These are phyloP conservation scores for Sarocladiaceae sp. DNA, from an alignment of 2,329 filamentous ascomycete species.

Conservation along the genomic window DNA sequence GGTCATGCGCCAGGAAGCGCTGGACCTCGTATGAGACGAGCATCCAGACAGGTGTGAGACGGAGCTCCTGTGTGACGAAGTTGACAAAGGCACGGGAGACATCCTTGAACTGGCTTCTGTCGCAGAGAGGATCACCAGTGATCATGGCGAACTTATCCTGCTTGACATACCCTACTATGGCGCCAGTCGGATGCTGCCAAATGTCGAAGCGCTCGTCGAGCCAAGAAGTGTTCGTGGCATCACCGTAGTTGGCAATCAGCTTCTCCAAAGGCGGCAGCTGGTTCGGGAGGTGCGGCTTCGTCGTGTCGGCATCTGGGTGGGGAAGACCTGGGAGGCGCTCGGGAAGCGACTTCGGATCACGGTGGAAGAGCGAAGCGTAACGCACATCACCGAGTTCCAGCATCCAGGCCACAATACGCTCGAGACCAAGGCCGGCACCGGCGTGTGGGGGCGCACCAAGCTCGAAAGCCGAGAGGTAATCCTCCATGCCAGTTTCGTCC, in stretches of 20 bases:
- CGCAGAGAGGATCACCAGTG: constrained; percentile 82
- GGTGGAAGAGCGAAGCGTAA: constrained; percentile 78
- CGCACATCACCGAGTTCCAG: constrained; percentile 84
- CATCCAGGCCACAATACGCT: constrained; percentile 81
- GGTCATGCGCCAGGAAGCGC: constrained; percentile 69
- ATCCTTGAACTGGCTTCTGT: constrained; percentile 65
- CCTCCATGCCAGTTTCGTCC: constrained; percentile 75
- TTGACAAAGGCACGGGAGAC: constrained; percentile 70
- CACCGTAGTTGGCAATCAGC: constrained; percentile 90
- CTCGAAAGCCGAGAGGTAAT: constrained; percentile 84
- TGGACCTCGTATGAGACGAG: constrained; percentile 75
- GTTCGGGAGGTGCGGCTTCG: constrained; percentile 36
- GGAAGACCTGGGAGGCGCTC: constrained; percentile 60
- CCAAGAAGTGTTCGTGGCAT: constrained; percentile 92
- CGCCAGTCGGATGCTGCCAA: constrained; percentile 81
- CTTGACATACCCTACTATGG: constrained; percentile 76
- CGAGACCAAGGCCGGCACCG: constrained; percentile 82
- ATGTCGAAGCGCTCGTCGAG: constrained; percentile 82
- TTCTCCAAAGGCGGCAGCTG: constrained; percentile 72
- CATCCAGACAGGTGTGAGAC: constrained; percentile 80
- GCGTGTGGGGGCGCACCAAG: constrained; percentile 85
- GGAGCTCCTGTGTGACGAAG: constrained; percentile 62
- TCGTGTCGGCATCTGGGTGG: constrained; percentile 81
- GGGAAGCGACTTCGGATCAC: constrained; percentile 83
- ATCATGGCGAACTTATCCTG: constrained; percentile 74